Evolutionary conservation across 2,329 filamentous ascomycete genomes (phyloP).

Genomic region (Chaetomium olivaceum): DNA sequence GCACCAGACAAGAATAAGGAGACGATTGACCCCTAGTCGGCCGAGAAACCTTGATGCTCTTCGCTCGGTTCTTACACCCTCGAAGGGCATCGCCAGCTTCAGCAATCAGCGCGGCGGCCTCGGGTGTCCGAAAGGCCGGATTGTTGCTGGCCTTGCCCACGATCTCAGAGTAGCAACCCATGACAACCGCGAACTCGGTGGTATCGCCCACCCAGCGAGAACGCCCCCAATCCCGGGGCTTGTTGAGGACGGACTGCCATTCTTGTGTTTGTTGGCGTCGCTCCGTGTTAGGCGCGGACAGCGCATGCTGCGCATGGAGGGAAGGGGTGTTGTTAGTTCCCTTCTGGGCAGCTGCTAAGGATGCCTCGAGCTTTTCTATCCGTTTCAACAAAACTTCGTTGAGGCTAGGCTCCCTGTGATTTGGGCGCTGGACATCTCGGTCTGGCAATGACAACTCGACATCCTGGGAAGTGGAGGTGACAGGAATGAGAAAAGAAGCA

Average conservation of each 20-base stretch:
- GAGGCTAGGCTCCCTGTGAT: background rate
- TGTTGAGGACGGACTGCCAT: slow-evolving; percentile 7
- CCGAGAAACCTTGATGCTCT: slow-evolving; percentile 37
- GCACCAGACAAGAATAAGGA: slow-evolving; percentile 33
- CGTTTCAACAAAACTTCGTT: background rate
- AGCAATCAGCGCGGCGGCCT: slow-evolving; percentile 32
- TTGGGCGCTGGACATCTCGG: background rate
- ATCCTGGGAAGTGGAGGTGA: background rate
- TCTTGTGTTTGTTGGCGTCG: background rate
- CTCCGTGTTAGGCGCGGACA: background rate
- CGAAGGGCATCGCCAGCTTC: slow-evolving; percentile 37
- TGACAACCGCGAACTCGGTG: slow-evolving; percentile 36
- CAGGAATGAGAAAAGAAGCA: background rate
- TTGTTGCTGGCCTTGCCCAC: slow-evolving; percentile 26
- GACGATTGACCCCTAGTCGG: slow-evolving; percentile 38
- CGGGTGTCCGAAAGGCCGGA: slow-evolving; percentile 27
- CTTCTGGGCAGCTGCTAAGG: background rate
- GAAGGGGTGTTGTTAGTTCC: background rate
- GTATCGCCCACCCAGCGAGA: slow-evolving; percentile 6
- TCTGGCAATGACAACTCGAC: background rate
- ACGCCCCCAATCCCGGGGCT: slow-evolving; percentile 11
- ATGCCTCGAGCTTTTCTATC: background rate
- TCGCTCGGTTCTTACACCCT: slow-evolving; percentile 40
- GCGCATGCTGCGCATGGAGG: background rate
- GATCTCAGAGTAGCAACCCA: slow-evolving; percentile 35